Evolutionary conservation across 1,284 basidiomycete genomes (phyloP).

Genomic region (Uromyces viciae-fabae): DNA sequence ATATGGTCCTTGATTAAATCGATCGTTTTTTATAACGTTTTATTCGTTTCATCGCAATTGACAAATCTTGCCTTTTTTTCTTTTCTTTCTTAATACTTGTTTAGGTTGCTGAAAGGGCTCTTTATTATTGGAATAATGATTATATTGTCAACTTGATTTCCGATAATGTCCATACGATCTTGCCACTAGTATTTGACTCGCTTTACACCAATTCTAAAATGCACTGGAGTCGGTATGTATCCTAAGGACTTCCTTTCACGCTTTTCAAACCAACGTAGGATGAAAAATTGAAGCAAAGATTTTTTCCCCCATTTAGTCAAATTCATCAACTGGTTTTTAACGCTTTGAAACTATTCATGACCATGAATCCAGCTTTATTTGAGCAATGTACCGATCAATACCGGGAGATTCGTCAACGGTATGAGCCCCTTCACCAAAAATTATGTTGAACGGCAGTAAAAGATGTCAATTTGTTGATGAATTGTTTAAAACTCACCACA

Average conservation of each 20-base stretch:
- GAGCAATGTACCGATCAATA: slow-evolving; percentile 92
- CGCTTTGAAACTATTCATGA: slow-evolving; percentile 97
- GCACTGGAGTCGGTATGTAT: slow-evolving; percentile 93
- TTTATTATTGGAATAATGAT: slow-evolving; percentile 98
- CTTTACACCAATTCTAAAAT: slow-evolving; percentile 93
- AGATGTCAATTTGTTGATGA: not conserved
- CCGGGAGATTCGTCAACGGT: slow-evolving; percentile 81
- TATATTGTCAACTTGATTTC: slow-evolving; percentile 99
- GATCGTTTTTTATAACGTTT: slow-evolving; percentile 23
- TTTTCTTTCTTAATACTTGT: slow-evolving; percentile 16
- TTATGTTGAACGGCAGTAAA: slow-evolving; percentile 65
- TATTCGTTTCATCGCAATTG: not conserved
- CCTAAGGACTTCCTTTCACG: not conserved
- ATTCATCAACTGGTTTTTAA: slow-evolving; percentile 99
- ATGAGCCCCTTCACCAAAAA: slow-evolving; percentile 64
- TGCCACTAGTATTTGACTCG: slow-evolving; percentile 97
- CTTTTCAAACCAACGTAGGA: not conserved
- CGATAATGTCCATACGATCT: slow-evolving; percentile 80
- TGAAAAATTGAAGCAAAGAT: too few relatives aligned
- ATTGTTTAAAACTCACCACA: slow-evolving; percentile 13
- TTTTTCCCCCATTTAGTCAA: slow-evolving; percentile 63
- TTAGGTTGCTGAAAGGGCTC: slow-evolving; percentile 79
- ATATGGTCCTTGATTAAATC: not conserved
- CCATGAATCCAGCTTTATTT: slow-evolving; percentile 93
- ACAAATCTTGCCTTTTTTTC: not conserved